phyloP scores from a whole-genome alignment of 345 rosid genomes.

The rapeseed (Brassica napus) region DNA sequence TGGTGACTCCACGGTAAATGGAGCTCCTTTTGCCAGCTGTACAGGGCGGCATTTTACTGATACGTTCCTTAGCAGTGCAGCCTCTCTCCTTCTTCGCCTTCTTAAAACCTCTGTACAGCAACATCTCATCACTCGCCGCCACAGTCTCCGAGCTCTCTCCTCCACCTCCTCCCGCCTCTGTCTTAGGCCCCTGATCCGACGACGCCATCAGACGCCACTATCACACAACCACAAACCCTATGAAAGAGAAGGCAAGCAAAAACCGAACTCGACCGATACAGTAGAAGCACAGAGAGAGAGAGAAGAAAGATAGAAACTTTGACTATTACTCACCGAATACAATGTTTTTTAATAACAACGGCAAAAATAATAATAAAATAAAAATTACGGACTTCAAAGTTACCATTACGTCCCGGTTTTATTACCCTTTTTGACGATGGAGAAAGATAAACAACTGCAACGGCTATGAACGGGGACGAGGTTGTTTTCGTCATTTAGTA shows the following conservation, averaged over 20 bases:
- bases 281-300: conserved; percentile 26
- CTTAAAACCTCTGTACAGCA: conserved; percentile 74
- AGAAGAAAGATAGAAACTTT: conserved; percentile 21
- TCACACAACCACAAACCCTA: conserved; percentile 41
- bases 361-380: conserved; percentile 9
- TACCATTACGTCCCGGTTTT: conserved; percentile 34
- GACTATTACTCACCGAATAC: conserved; percentile 28
- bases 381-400: conserved; percentile 17
- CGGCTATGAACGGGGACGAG: conserved; percentile 42
- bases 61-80: conserved; percentile 97
- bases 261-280: conserved; percentile 14
- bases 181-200: conserved; percentile 77
- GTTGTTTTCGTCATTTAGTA: conserved; percentile 12
- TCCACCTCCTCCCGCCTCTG: conserved; percentile 53
- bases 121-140: conserved; percentile 76
- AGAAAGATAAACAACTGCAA: conserved; percentile 16
- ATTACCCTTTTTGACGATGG: not conserved
- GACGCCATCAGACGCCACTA: conserved; percentile 62
- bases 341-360: conserved; percentile 19
- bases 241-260: conserved; percentile 20
- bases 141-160: conserved; percentile 72
- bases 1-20: conserved; percentile 98
- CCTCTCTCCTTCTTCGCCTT: conserved; percentile 97
- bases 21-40: conserved; percentile 99
- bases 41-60: conserved; percentile 97